Conservation (phyloP, 75 land plant species). For the Cunninghamia lanceolata region DNA sequence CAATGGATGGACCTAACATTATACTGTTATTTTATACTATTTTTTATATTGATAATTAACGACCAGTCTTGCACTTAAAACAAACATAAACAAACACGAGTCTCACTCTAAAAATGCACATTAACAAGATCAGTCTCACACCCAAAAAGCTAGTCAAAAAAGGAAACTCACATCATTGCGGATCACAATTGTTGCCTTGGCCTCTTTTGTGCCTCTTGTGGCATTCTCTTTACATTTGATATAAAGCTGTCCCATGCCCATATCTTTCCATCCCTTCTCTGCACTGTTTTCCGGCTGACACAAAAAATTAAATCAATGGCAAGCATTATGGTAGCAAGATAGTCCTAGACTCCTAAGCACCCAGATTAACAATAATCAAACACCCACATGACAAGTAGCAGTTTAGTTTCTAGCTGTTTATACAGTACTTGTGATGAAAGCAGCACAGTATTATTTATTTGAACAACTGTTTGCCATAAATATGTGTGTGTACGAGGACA, state of each 20-base stretch:
- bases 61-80: background rate
- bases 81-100: background rate
- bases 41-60: background rate
- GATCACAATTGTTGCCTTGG: conserved; percentile 69
- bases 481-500: background rate
- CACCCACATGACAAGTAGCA: background rate
- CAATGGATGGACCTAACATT: background rate
- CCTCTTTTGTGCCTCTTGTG: conserved; percentile 60
- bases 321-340: background rate
- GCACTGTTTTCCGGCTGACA: conserved; percentile 54
- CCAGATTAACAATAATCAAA: background rate
- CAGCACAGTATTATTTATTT: background rate
- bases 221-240: conserved; percentile 67
- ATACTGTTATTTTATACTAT: background rate
- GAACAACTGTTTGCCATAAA: background rate
- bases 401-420: background rate
- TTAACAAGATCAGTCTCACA: background rate
- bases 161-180: conserved; percentile 71
- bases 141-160: background rate
- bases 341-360: background rate
- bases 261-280: conserved; percentile 79
- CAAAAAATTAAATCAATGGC: background rate
- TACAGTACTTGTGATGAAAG: background rate
- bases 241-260: conserved; percentile 71
- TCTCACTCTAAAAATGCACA: background rate